A percentile compares a stretch with the other conserved stretches of the same genome.
Evolutionary conservation across 1,139 yeast species (phyloP).

Genomic region (Waltiozyma sp.): DNA sequence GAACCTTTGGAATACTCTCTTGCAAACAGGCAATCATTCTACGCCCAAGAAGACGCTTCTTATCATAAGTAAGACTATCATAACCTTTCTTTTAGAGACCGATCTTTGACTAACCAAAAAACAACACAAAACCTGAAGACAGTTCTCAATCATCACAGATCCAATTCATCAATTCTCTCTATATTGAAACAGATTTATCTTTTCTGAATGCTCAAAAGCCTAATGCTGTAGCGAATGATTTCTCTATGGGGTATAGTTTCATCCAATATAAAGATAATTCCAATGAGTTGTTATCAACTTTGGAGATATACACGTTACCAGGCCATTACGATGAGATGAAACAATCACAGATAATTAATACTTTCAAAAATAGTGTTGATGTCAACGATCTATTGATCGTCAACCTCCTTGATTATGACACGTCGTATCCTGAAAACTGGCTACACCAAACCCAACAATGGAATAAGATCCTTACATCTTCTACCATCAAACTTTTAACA

Average conservation of each 20-base stretch:
- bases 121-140: too few relatives aligned
- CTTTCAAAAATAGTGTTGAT: conserved; percentile 1
- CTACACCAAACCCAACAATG: conserved; percentile 1
- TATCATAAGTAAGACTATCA: not conserved
- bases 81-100: not conserved
- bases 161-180: conserved; percentile 7
- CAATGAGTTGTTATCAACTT: conserved; percentile 21
- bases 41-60: not conserved
- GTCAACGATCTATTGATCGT: conserved; percentile 8
- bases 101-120: too few relatives aligned
- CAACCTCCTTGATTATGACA: conserved; percentile 11
- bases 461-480: not conserved
- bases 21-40: not conserved
- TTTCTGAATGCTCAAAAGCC: conserved; percentile 2
- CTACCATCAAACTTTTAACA: not conserved
- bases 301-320: conserved; percentile 23
- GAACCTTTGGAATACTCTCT: not conserved
- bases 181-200: conserved; percentile 4
- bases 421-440: conserved; percentile 11
- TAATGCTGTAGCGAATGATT: conserved; percentile 17
- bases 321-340: conserved; percentile 3
- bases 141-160: conserved; percentile 8
- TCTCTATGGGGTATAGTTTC: conserved; percentile 26
- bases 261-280: conserved; percentile 23
- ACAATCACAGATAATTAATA: conserved; percentile 1